Percentiles rank a stretch among this genome's conserved stretches.
phyloP scores from a whole-genome alignment of 345 rosid genomes.

The Limnanthes douglasii region DNA sequence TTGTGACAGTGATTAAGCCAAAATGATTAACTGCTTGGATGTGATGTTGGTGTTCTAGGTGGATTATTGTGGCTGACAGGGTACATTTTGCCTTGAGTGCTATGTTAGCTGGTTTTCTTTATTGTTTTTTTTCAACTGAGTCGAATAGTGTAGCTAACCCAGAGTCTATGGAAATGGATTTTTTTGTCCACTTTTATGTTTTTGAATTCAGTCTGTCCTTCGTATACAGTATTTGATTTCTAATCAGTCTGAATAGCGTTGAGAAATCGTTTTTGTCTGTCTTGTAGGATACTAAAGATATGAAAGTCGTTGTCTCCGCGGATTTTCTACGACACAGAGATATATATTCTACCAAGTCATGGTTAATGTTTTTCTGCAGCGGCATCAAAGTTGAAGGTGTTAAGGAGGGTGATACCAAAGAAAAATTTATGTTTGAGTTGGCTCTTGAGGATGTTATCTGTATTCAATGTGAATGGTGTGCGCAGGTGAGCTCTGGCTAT shows the following conservation, averaged over 20 bases:
- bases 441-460: slow-evolving; percentile 20
- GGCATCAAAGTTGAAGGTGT: slow-evolving; percentile 30
- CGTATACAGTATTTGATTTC: neutral
- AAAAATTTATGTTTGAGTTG: slow-evolving; percentile 18
- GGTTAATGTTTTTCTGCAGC: slow-evolving; percentile 29
- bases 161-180: slow-evolving; percentile 1
- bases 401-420: slow-evolving; percentile 15
- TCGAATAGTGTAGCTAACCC: neutral
- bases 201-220: slow-evolving; percentile 1
- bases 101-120: slow-evolving; percentile 5
- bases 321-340: slow-evolving; percentile 31
- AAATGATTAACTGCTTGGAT: no score
- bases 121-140: neutral
- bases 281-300: slow-evolving; percentile 30
- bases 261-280: slow-evolving; percentile 1
- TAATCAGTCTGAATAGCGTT: neutral
- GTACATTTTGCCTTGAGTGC: no score
- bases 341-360: slow-evolving; percentile 25
- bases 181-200: slow-evolving; percentile 3
- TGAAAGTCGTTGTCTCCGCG: slow-evolving; percentile 28
- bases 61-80: no score
- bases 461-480: slow-evolving; percentile 25
- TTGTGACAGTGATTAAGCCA: no score
- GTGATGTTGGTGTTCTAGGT: no score
- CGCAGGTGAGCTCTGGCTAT: slow-evolving; percentile 15